phyloP scores from a whole-genome alignment of 768 basidiomycete species.

The Gloeophyllum trabeum region DNA sequence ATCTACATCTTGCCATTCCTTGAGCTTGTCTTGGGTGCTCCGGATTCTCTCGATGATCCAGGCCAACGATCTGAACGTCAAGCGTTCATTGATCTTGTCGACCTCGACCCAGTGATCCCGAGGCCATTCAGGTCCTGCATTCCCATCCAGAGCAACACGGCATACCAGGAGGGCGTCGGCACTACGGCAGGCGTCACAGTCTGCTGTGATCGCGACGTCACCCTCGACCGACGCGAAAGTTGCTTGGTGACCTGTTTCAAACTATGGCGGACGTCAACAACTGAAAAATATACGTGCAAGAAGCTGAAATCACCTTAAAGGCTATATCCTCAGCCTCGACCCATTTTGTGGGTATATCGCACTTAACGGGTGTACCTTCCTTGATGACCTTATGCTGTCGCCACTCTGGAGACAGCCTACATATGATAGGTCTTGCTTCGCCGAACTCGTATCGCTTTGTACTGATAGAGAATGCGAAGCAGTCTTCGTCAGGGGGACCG shows the following conservation, averaged over 20 bases:
- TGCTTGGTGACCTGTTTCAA: too few relatives aligned
- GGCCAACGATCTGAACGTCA: conserved; percentile 68
- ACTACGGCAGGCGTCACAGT: conserved; percentile 53
- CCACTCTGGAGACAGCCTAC: conserved; percentile 68
- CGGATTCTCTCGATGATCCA: conserved; percentile 85
- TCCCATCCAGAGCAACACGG: conserved; percentile 54
- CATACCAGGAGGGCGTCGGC: conserved; percentile 77
- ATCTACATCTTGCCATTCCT: conserved; percentile 53
- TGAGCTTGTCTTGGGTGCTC: conserved; percentile 54
- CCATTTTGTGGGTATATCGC: conserved; percentile 61
- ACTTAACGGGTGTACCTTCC: conserved; percentile 36
- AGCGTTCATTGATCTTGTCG: conserved; percentile 78
- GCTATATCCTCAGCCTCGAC: conserved; percentile 31
- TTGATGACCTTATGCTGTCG: conserved; percentile 45
- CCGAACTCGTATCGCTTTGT: conserved; percentile 74
- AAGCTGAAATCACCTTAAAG: conserved; percentile 36
- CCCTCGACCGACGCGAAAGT: too few relatives aligned
- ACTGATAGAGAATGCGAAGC: conserved; percentile 76
- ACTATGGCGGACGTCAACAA: too few relatives aligned
- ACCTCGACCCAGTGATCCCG: conserved; percentile 64
- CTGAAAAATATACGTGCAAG: neutral
- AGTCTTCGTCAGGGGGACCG: conserved; percentile 65
- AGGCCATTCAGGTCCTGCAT: conserved; percentile 76
- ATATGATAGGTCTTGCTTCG: conserved; percentile 68
- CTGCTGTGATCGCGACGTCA: conserved; percentile 41